Conservation (phyloP, 176 grass and related monocot genomes). For the Ananas comosus region DNA sequence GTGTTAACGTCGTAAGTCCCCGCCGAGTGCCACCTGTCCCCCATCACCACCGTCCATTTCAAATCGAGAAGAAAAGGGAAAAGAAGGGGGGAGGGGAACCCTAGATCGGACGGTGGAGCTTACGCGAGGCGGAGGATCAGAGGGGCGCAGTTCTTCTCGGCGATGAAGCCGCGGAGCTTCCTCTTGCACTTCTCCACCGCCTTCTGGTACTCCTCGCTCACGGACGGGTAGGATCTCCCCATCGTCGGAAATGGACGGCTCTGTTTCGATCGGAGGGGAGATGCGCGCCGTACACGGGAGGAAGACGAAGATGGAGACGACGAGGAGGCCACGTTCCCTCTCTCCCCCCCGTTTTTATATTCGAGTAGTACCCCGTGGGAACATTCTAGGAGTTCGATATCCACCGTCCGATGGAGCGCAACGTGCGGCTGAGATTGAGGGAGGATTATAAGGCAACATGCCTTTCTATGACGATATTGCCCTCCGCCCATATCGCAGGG, state of each 20-base stretch:
- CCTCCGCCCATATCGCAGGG: too few relatives aligned
- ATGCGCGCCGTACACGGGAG: neutral
- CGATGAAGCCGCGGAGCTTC: constrained; percentile 81
- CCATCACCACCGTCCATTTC: neutral
- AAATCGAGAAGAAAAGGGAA: neutral
- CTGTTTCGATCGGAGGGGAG: neutral
- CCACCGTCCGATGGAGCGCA: neutral
- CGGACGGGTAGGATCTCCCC: constrained; percentile 64
- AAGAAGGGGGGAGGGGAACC: neutral
- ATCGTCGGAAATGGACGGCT: constrained; percentile 17
- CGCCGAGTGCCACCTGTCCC: constrained; percentile 80
- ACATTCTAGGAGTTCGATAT: neutral
- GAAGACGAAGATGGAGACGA: neutral
- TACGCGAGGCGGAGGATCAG: constrained; percentile 88
- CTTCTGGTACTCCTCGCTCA: constrained; percentile 64
- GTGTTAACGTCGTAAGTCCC: constrained; percentile 67
- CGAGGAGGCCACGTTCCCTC: too few relatives aligned
- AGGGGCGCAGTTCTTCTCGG: constrained; percentile 95
- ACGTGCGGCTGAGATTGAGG: neutral
- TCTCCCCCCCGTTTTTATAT: too few relatives aligned
- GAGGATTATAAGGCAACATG: neutral
- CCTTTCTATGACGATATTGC: neutral
- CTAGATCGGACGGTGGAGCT: neutral
- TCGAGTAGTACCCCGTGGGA: neutral
- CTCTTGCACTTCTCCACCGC: constrained; percentile 66